Conservation (phyloP, 108 stramenopile genomes). For the Stephanodiscus triporus region DNA sequence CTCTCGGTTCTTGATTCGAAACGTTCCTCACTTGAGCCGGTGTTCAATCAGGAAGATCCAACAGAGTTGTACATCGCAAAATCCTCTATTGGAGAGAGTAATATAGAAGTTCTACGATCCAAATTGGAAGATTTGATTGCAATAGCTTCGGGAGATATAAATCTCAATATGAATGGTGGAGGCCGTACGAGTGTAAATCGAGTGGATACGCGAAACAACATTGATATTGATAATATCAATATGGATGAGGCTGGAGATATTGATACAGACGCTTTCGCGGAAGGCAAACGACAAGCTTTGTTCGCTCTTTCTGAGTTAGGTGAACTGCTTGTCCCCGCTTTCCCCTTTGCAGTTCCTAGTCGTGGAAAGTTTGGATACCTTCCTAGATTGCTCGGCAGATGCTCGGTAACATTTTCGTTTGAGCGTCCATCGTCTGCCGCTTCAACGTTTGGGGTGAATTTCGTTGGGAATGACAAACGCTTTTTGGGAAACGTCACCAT, state of each 20-base stretch:
- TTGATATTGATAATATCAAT: constrained; percentile 18
- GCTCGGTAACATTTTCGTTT: constrained; percentile 76
- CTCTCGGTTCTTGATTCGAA: constrained; percentile 59
- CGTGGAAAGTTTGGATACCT: constrained; percentile 79
- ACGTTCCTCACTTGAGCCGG: constrained; percentile 69
- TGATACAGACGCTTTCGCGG: constrained; percentile 30
- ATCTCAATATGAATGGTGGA: constrained; percentile 37
- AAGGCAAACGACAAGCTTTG: constrained; percentile 52
- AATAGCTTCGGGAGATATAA: constrained; percentile 41
- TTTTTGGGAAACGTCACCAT: constrained; percentile 82
- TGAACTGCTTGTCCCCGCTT: constrained; percentile 67
- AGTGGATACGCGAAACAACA: background rate
- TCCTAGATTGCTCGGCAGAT: constrained; percentile 75
- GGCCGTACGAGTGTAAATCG: constrained; percentile 31
- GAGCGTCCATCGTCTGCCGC: constrained; percentile 41
- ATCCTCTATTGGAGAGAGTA: constrained; percentile 65
- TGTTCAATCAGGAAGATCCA: constrained; percentile 79
- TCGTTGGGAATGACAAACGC: constrained; percentile 30
- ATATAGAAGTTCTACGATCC: constrained; percentile 59
- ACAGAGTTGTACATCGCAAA: constrained; percentile 69
- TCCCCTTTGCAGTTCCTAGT: constrained; percentile 73
- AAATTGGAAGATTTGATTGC: constrained; percentile 51
- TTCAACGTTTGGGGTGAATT: constrained; percentile 27
- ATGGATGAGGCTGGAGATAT: constrained; percentile 16
- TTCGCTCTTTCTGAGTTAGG: constrained; percentile 72